These are phyloP conservation scores for Cardamine resedifolia DNA, from an alignment of 345 rosid species.

Conservation along the genomic window DNA sequence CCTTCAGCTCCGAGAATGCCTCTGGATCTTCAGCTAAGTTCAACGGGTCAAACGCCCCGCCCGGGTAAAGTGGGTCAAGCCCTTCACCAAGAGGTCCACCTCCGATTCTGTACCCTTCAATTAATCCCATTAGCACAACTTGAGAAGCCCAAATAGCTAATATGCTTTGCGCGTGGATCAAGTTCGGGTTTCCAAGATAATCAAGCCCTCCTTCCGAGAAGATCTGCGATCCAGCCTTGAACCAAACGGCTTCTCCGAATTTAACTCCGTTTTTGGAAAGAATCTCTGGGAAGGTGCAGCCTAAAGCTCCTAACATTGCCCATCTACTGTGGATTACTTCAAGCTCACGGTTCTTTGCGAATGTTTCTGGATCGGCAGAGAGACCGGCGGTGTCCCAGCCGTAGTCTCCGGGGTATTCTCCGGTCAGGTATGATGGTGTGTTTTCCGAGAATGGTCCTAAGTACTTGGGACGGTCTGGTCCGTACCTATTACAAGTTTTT, in stretches of 20 bases:
- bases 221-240: slow-evolving; percentile 53
- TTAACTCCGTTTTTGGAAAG: slow-evolving; percentile 51
- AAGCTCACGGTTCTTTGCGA: slow-evolving; percentile 78
- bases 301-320: slow-evolving; percentile 51
- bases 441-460: slow-evolving; percentile 97
- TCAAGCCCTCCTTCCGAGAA: slow-evolving; percentile 49
- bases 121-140: slow-evolving; percentile 48
- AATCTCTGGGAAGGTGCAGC: slow-evolving; percentile 53
- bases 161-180: slow-evolving; percentile 54
- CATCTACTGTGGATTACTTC: slow-evolving; percentile 57
- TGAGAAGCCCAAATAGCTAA: slow-evolving; percentile 50
- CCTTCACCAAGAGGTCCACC: slow-evolving; percentile 60
- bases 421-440: slow-evolving; percentile 86
- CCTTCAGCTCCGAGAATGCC: slow-evolving; percentile 49
- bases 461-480: slow-evolving; percentile 96
- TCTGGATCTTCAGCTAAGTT: slow-evolving; percentile 53
- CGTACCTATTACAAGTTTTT: slow-evolving; percentile 91
- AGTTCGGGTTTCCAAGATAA: slow-evolving; percentile 48
- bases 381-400: slow-evolving; percentile 99
- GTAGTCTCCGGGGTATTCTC: slow-evolving; percentile 94
- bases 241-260: slow-evolving; percentile 55
- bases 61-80: slow-evolving; percentile 49
- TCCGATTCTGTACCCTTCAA: slow-evolving; percentile 53
- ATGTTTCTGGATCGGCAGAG: slow-evolving; percentile 95
- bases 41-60: slow-evolving; percentile 54